Percentiles rank a stretch among this genome's conserved stretches.
Conservation (phyloP, 441 rosid genomes). For the Populus hybrid region DNA sequence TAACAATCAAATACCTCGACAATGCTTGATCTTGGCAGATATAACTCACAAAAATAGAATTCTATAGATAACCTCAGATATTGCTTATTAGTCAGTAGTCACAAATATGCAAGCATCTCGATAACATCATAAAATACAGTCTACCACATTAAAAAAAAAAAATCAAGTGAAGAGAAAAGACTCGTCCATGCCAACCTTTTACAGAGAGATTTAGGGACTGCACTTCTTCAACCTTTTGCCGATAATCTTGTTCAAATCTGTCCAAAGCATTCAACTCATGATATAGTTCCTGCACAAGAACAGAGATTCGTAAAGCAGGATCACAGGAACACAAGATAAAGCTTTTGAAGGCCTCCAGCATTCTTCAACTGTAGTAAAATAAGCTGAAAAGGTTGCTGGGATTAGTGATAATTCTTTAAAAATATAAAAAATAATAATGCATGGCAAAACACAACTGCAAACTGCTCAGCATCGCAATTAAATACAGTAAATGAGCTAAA, state of each 20-base stretch:
- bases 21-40: no score
- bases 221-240: conserved; percentile 55
- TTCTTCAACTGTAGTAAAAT: conserved; percentile 2
- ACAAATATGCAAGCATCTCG: neutral
- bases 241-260: conserved; percentile 80
- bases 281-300: conserved; percentile 66
- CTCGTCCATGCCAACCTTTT: conserved; percentile 47
- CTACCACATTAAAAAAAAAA: neutral
- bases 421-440: neutral
- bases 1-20: no score
- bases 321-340: conserved; percentile 1
- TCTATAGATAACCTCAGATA: neutral
- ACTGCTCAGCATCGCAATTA: no score
- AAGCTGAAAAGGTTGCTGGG: neutral
- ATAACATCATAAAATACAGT: neutral
- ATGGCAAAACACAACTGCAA: neutral
- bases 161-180: conserved; percentile 1
- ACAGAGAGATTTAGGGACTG: conserved; percentile 68
- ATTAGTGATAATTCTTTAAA: neutral
- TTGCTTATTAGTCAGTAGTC: neutral
- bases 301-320: conserved; percentile 16
- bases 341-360: conserved; percentile 1
- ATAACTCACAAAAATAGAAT: no score
- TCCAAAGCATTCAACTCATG: conserved; percentile 77
- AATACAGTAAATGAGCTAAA: neutral